Percentiles rank a stretch among this genome's conserved stretches.
Evolutionary conservation across 495 filamentous ascomycete species (phyloP).

Genomic region (Aspergillus wentii): DNA sequence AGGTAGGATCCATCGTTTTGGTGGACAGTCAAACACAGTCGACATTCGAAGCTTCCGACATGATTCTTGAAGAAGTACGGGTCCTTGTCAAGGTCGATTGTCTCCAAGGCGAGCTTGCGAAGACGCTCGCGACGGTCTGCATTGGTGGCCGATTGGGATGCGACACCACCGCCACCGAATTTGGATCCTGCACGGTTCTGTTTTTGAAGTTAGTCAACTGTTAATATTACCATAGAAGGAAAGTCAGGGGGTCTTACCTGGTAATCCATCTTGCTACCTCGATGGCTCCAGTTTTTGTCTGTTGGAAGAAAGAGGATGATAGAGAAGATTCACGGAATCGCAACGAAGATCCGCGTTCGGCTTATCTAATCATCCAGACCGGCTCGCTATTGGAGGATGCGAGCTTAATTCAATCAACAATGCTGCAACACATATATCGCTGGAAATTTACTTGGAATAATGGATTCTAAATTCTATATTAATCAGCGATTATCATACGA

Average conservation of each 20-base stretch:
- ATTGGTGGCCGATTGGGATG: conserved; percentile 87
- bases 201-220: conserved; percentile 20
- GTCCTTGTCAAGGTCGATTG: conserved; percentile 98
- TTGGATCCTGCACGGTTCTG: conserved; percentile 97
- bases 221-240: conserved; percentile 6
- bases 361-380: conserved; percentile 23
- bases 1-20: conserved; percentile 99
- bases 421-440: conserved; percentile 4
- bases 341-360: conserved; percentile 2
- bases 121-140: conserved; percentile 95
- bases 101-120: conserved; percentile 95
- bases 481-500: conserved; percentile 76
- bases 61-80: conserved; percentile 99
- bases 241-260: conserved; percentile 35
- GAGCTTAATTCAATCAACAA: conserved; percentile 4
- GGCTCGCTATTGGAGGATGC: background rate
- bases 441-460: conserved; percentile 8
- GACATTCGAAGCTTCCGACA: conserved; percentile 96
- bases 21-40: conserved; percentile 97
- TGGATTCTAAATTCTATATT: conserved; percentile 33
- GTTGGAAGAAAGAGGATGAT: conserved; percentile 3
- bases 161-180: conserved; percentile 96
- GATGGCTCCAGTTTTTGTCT: too few species aligned
- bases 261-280: conserved; percentile 49
- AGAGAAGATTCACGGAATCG: conserved; percentile 10